Percentiles rank a stretch among this genome's conserved stretches.
phyloP scores from a whole-genome alignment of 805 yeast genomes.

The Yueomyces sinensis region DNA sequence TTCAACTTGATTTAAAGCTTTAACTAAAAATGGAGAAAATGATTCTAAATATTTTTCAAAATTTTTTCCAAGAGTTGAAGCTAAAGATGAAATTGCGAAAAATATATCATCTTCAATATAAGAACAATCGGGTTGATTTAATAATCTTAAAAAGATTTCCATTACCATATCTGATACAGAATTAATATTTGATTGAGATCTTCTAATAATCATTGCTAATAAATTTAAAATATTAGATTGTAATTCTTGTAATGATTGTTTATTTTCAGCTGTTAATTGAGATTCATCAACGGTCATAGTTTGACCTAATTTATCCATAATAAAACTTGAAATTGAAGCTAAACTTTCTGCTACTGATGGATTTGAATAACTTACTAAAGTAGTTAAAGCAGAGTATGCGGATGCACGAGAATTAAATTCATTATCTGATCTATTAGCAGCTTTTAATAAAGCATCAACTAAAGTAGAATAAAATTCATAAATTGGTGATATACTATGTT shows the following conservation, averaged over 20 bases:
- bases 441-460: slow-evolving; percentile 55
- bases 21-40: slow-evolving; percentile 70
- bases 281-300: slow-evolving; percentile 51
- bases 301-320: slow-evolving; percentile 55
- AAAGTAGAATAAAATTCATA: slow-evolving; percentile 61
- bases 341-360: slow-evolving; percentile 55
- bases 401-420: slow-evolving; percentile 85
- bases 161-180: slow-evolving; percentile 72
- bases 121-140: slow-evolving; percentile 51
- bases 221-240: slow-evolving; percentile 71
- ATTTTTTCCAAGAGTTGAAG: slow-evolving; percentile 59
- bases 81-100: slow-evolving; percentile 82
- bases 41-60: slow-evolving; percentile 69
- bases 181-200: slow-evolving; percentile 52
- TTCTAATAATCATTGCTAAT: slow-evolving; percentile 71
- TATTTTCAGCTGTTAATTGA: slow-evolving; percentile 54
- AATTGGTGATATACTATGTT: slow-evolving; percentile 39
- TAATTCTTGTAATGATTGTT: slow-evolving; percentile 70
- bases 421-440: slow-evolving; percentile 64
- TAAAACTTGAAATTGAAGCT: slow-evolving; percentile 61
- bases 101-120: slow-evolving; percentile 85
- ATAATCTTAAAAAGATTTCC: slow-evolving; percentile 65
- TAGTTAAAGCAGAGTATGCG: slow-evolving; percentile 88
- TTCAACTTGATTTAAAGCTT: slow-evolving; percentile 71
- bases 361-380: slow-evolving; percentile 66